Base-by-base conservation (phyloP, 495 filamentous ascomycete species). In the Amniculicola lignicola region DNA sequence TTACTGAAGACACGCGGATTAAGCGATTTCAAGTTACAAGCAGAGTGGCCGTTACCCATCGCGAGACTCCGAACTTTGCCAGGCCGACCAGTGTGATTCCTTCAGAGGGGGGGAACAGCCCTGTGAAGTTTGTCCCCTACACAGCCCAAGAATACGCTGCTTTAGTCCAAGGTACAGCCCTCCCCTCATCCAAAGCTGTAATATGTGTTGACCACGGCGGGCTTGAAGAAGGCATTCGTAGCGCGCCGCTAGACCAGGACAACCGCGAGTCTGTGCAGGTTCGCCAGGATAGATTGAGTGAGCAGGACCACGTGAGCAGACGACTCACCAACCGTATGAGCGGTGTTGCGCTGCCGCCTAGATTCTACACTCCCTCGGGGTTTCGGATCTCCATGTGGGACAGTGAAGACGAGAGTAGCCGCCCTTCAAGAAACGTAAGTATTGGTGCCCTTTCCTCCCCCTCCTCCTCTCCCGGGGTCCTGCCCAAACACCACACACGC, bases 181-280 rank as follows among this genome's bases (percentile, higher is more conserved):
- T 25, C 62, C 19, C 31, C n/a, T n/a, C n/a, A 22, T 67, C 64
- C 7, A 36, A 41, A 11, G 51, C 54, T 41, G 57, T 28, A 4
- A 14, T 29, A 16, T 18, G 64, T 19, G 61, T 52, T 19, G 25
- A 44, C 16, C 37, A 11, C 10, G 41, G 19, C 22, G 41, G 41
- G 16, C 9, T 12, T 9, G 19, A 40, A 12, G 37, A 18, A 6
- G 37, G 37, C 36, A 19, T 9, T 3, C 33, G 22, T 22, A 46
- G 38, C 24, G 55, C 47, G 14, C 47, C 55, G 18, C 23, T 60
- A 11, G 49, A 60, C 4, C 22, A 25, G 14, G 53, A 49, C 19
- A 33, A 29, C 14, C 45, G 23, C 15, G 15, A 27, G 25, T 42
- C 41, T n/a, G 19, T 23, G 11, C 11, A 38, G 15, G 28, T 33